Conservation (phyloP, 208 protist species). For the Angomonas ambiguus region DNA sequence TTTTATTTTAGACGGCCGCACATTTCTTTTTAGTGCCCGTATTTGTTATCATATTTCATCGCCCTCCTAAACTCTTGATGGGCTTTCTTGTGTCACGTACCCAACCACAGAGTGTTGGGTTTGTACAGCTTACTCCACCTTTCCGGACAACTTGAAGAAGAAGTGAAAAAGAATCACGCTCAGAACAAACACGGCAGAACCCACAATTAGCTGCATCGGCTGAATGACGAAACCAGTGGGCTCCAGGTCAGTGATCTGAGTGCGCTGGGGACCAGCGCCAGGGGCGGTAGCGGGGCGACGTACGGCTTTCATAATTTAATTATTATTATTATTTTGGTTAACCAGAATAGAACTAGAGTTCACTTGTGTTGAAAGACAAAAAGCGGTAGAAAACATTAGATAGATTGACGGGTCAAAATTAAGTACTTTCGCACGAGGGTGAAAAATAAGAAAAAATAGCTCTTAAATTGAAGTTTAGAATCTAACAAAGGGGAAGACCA, state of each 20-base stretch:
- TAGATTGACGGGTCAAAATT: too few relatives aligned
- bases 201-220: slow-evolving; percentile 70
- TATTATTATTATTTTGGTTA: slow-evolving; percentile 1
- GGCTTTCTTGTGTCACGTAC: too few relatives aligned
- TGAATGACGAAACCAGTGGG: slow-evolving; percentile 63
- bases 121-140: slow-evolving; percentile 8
- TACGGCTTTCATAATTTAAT: not conserved
- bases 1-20: slow-evolving; percentile 2
- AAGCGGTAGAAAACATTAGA: too few relatives aligned
- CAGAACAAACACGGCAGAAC: slow-evolving; percentile 62
- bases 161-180: slow-evolving; percentile 88
- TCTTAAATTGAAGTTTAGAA: too few relatives aligned
- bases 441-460: too few relatives aligned
- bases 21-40: not conserved
- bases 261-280: slow-evolving; percentile 16
- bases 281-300: slow-evolving; percentile 10
- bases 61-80: too few relatives aligned
- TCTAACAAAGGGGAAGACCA: too few relatives aligned
- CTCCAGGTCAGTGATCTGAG: slow-evolving; percentile 60
- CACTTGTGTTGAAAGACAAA: too few relatives aligned
- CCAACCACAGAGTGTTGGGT: not conserved
- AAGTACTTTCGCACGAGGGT: too few relatives aligned
- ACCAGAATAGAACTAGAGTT: slow-evolving; percentile 2
- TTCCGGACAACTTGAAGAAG: slow-evolving; percentile 68
- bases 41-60: not conserved